Percentiles rank a stretch among this genome's conserved stretches.
These are phyloP conservation scores for Penicillium manginii DNA, from an alignment of 495 filamentous ascomycete species.

Conservation along the genomic window DNA sequence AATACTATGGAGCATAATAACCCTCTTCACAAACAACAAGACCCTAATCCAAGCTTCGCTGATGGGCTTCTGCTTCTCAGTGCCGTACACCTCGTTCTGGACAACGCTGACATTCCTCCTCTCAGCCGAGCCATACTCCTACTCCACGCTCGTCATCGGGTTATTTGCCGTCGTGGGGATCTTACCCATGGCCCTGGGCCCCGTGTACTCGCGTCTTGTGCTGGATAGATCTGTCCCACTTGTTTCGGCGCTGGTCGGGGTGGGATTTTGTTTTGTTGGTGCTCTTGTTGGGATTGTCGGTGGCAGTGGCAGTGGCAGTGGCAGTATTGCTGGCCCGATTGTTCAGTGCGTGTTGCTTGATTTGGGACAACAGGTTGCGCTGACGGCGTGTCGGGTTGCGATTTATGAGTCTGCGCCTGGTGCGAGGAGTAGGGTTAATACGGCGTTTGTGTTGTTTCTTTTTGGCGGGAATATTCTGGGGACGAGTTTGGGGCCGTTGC, in stretches of 20 bases:
- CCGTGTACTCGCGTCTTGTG: too few species aligned
- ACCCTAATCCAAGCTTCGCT: too few species aligned
- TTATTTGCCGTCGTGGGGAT: not conserved
- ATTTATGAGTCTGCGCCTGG: conserved; percentile 13
- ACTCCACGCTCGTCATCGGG: not conserved
- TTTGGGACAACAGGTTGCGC: conserved; percentile 1
- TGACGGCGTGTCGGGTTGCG: not conserved
- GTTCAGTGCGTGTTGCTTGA: not conserved
- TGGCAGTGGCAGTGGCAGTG: not conserved
- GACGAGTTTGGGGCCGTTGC: too few species aligned
- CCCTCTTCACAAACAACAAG: too few species aligned
- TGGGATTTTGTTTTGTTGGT: not conserved
- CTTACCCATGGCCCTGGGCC: not conserved
- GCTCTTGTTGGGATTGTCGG: not conserved
- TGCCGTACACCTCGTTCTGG: too few species aligned
- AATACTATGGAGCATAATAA: too few species aligned
- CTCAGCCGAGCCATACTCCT: not conserved
- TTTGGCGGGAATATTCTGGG: too few species aligned
- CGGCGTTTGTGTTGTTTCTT: too few species aligned
- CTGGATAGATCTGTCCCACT: not conserved
- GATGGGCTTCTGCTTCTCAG: too few species aligned
- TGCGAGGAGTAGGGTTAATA: not conserved
- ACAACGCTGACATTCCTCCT: too few species aligned
- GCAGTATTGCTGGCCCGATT: not conserved
- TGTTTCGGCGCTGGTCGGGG: not conserved